Base-by-base conservation (phyloP, 2,329 filamentous ascomycete species). In the Orbilia javanica region DNA sequence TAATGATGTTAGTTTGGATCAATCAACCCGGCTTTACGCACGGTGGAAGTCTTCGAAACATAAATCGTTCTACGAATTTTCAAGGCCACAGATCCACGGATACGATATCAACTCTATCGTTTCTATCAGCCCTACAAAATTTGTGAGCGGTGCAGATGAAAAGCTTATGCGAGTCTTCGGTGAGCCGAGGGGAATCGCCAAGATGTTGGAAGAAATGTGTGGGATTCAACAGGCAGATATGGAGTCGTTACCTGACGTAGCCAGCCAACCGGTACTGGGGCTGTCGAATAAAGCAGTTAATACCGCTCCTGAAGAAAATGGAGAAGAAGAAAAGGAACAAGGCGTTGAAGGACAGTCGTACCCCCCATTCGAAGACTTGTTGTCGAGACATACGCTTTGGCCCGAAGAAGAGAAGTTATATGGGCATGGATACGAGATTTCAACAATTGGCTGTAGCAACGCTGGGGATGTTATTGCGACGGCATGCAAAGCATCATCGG, bases 101-200 rank as follows among this genome's bases (percentile, higher is more conserved):
- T 99, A 99, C 84, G 95, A 99, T 83, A 88, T 99, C 68, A 99
- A 98, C 86, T 98, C 96, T 84, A 90, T 98, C 79, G 92, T 94
- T 82, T 88, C 90, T 0, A 86, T 97, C 4, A 90, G 89, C 6
- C 84, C 88, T 6, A 88, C 89, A 6, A 91, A 91, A 81, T 99
- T 99, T 83, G 91, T 98, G 22, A 97, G 94, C 1, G 96, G 96
- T 5, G 96, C 96, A 2, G 96, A 99, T 80, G 96, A 99, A 86
- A 99, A 99, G 85, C 89, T 99, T n/a, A 89, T 99, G 83, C 91
- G 96, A 25, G 95, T 99, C 1, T 99, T 99, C 84, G 91, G 92
- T 82, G 91, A 97, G 84, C 96, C 96, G 4, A 92, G 90, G 83
- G 91, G 92, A 4, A 92, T 97, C 8, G 94, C 94, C 0, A 87